Evolutionary conservation across 164 flowering plant species (phyloP).

Genomic region (Macadamia tetraphylla): DNA sequence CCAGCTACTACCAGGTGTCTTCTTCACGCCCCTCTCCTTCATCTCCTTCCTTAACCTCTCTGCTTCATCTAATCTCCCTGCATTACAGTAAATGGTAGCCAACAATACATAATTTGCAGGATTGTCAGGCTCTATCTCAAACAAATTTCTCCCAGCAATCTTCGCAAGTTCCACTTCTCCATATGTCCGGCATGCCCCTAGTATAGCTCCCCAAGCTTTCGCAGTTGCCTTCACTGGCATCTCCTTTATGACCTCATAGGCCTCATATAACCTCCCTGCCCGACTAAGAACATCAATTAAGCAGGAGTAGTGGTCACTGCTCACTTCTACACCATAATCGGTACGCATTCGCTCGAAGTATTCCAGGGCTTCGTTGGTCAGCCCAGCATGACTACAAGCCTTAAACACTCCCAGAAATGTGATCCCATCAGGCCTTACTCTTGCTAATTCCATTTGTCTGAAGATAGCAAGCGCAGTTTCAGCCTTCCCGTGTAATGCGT

Average conservation of each 20-base stretch:
- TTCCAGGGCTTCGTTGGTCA: conserved; percentile 53
- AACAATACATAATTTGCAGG: conserved; percentile 56
- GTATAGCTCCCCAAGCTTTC: conserved; percentile 79
- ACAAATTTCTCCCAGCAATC: conserved; percentile 51
- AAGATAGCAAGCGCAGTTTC: conserved; percentile 36
- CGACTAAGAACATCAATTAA: conserved; percentile 66
- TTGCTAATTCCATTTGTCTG: conserved; percentile 42
- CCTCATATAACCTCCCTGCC: conserved; percentile 62
- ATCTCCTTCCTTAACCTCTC: conserved; percentile 51
- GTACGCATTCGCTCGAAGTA: conserved; percentile 38
- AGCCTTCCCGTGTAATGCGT: conserved; percentile 65
- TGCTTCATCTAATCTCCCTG: conserved; percentile 58
- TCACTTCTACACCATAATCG: conserved; percentile 38
- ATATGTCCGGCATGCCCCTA: conserved; percentile 58
- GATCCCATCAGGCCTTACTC: conserved; percentile 54
- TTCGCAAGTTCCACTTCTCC: conserved; percentile 68
- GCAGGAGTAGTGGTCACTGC: conserved; percentile 56
- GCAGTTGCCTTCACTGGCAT: conserved; percentile 60
- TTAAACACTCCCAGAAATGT: conserved; percentile 62
- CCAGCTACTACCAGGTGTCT: conserved; percentile 68
- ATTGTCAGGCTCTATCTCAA: conserved; percentile 66
- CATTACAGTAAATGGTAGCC: conserved; percentile 46
- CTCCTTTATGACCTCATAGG: conserved; percentile 43
- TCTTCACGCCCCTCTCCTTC: conserved; percentile 47
- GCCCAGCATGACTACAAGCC: conserved; percentile 74